Base-by-base conservation (phyloP, 2,329 filamentous ascomycete species). In the Fusarium globosum region DNA sequence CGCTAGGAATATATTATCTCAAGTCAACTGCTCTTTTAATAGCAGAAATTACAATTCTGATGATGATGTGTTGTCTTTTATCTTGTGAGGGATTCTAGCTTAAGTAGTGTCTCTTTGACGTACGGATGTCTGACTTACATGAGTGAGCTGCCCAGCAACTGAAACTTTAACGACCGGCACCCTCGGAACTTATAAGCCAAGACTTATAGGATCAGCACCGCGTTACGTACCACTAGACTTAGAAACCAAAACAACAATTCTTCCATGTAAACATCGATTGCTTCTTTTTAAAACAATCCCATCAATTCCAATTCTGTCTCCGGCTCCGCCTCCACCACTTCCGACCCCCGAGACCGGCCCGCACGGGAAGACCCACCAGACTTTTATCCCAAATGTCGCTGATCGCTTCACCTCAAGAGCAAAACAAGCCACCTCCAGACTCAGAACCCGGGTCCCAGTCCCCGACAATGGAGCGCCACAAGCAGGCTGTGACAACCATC, bases 401-500 rank as follows among this genome's bases (percentile, higher is more conserved):
- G 65, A 68, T 69, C 39, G 35, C 43, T 45, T 15, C 67, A 62
- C 64, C 42, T 61, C 41, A 43, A 49, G 51, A 51, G 52, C 48
- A 69, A 35, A 65, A 52, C 53, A 57, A 58, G 23, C 45, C 61
- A 51, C 45, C 66, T 41, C 41, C 58, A 43, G 52, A 60, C 64
- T 13, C 65, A 49, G 21, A 67, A 41, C 36, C 35, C 48, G 66
- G 38, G 65, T 16, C 38, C 30, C 48, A n/a, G 16, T n/a, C 42
- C 41, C 36, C 36, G 68, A 61, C 46, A 49, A 82, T 82, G 85
- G 85, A 88, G 41, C 80, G 81, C 28, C 87, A 89, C 74, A 77
- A 84, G n/a, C 76, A 79, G 16, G 82, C 83, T 13, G 85, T 88
- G 30, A 69, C 79, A 26, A 76, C 79, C 58, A 84, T 89, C 53